Base-by-base conservation (phyloP, 495 filamentous ascomycete genomes). In the Penicillium roqueforti region DNA sequence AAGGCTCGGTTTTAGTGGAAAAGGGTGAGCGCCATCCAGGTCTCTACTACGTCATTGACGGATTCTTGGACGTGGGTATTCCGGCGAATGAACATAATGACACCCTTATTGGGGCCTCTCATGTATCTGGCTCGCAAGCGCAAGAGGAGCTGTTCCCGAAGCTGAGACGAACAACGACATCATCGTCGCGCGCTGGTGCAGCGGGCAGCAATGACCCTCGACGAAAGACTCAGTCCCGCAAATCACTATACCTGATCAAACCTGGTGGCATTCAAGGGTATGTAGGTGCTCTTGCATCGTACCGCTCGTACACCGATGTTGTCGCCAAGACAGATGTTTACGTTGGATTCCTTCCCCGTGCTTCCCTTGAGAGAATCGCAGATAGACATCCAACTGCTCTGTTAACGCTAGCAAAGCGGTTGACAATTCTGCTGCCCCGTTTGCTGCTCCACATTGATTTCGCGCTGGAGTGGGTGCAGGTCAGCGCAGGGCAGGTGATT, bases 301-400 rank as follows among this genome's bases (percentile, higher is more conserved):
- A 96, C 63, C 80, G 93, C 26, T 97, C 95, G 0, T 96, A 97
- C 66, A 91, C 96, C 20, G 93, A 97, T 63, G 91, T 98, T 7
- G 86, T 92, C 32, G 93, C 93, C 8, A 97, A 97, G 74, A 97
- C 95, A 2, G 95, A 98, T 73, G 93, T 97, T 26, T 97, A 97
- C 65, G 95, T 97, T 29, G 93, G 93, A 14, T 98, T 98, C 62
- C 80, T 98, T 5, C 92, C 93, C 1, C 77, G 91, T 38, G 79
- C 83, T 2, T 91, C 92, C 2, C 78, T 98, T 40, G 93, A 98
- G 60, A 82, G 90, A 54, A 89, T 97, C 44, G 91, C 95, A 3
- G 93, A 98, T 51, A 84, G 83, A 56, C 91, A 95, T 58, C 93
- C 93, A 0, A 88, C 97, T 51, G 88, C 97, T 4, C 75, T 97